These are phyloP conservation scores for Lactarius vividus DNA, from an alignment of 768 basidiomycete genomes.

Conservation along the genomic window DNA sequence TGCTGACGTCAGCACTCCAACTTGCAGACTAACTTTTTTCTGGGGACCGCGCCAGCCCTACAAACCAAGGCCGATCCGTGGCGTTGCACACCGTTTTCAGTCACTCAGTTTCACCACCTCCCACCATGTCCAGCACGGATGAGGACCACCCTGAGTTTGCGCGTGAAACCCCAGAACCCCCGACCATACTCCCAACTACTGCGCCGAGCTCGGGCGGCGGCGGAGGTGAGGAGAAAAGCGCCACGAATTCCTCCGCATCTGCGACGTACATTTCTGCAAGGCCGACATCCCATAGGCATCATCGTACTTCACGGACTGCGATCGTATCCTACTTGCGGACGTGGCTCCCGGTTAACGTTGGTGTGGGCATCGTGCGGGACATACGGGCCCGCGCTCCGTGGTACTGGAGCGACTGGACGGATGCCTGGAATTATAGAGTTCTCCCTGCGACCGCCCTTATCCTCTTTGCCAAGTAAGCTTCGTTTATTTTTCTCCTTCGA, in stretches of 20 bases:
- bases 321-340: neutral
- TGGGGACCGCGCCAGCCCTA: too few relatives aligned
- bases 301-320: neutral
- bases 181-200: neutral
- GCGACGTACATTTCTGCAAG: neutral
- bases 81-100: too few relatives aligned
- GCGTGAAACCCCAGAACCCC: neutral
- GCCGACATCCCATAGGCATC: neutral
- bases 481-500: neutral
- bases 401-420: slow-evolving; percentile 85
- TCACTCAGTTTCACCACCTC: neutral
- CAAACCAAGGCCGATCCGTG: too few relatives aligned
- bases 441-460: slow-evolving; percentile 83
- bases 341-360: slow-evolving; percentile 9
- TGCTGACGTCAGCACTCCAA: neutral
- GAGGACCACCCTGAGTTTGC: neutral
- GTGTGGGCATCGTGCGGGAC: slow-evolving; percentile 43
- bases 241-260: neutral
- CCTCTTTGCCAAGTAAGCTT: slow-evolving; percentile 75
- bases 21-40: too few relatives aligned
- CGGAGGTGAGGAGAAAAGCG: neutral
- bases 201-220: neutral
- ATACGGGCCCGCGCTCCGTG: slow-evolving; percentile 69
- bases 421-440: slow-evolving; percentile 91
- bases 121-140: neutral